phyloP scores from a whole-genome alignment of 306 rosid genomes.

The Citrullus colocynthis region DNA sequence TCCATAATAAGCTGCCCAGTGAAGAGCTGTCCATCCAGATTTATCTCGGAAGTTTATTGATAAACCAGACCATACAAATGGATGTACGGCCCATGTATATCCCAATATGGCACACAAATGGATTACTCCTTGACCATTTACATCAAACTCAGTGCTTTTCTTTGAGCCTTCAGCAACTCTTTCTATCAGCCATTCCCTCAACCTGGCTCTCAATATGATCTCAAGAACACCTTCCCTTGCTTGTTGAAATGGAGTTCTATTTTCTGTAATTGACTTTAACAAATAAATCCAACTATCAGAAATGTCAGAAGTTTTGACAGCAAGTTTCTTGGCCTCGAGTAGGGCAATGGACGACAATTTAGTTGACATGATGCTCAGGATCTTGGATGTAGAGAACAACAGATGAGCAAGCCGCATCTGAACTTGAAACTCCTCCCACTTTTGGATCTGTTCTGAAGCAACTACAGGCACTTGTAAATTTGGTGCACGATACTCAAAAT shows the following conservation, averaged over 20 bases:
- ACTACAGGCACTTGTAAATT: conserved; percentile 24
- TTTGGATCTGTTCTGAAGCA: conserved; percentile 32
- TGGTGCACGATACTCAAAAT: conserved; percentile 67
- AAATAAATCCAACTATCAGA: conserved; percentile 46
- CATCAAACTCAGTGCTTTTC: conserved; percentile 53
- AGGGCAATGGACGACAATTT: conserved; percentile 35
- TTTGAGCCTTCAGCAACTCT: conserved; percentile 46
- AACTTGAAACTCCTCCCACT: conserved; percentile 45
- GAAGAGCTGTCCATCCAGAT: conserved; percentile 95
- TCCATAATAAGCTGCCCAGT: conserved; percentile 92
- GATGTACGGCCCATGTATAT: conserved; percentile 70
- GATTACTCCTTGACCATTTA: conserved; percentile 77
- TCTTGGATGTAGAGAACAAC: conserved; percentile 50
- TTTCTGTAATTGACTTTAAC: conserved; percentile 39
- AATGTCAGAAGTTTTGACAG: conserved; percentile 37
- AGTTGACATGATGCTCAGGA: conserved; percentile 41
- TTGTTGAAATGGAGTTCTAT: conserved; percentile 34
- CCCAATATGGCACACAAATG: conserved; percentile 84
- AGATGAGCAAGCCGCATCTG: conserved; percentile 66
- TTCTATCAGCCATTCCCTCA: conserved; percentile 85
- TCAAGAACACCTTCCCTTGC: conserved; percentile 53
- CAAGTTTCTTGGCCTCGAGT: conserved; percentile 56
- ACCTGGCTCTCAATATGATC: conserved; percentile 47
- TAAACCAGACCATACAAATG: conserved; percentile 73
- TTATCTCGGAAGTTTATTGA: conserved; percentile 86